Base-by-base conservation (phyloP, 768 basidiomycete species). In the Phylloporus arenicola region DNA sequence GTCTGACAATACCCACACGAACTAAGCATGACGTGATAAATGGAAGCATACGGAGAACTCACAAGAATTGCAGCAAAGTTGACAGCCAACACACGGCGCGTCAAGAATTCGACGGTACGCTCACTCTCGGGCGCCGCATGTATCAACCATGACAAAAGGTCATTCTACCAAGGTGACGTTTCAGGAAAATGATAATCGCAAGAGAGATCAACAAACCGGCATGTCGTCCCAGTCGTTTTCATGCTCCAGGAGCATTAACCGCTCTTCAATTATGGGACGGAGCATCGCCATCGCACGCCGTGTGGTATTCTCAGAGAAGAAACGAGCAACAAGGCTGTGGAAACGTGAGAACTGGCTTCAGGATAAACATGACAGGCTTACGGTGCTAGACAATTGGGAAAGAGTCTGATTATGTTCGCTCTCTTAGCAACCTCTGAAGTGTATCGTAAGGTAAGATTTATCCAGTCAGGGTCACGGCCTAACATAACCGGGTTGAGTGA, bases 381-480 rank as follows among this genome's bases (percentile, higher is more conserved):
- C 70, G 65, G 68, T 48, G 61, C 62, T 27, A 74, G 34, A 29
- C 67, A 63, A 8, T 48, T 31, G 7, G 75, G 76, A 35, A 71
- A 65, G n/a, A 63, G 20, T 25, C 54, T 56, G 33, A 73, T 54
- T 13, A 69, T 27, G 4, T 31, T 42, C 0, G 54, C 58, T 30
- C 55, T 61, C 12, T 37, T 55, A 13, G 60, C 39, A n/a, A 73
- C 63, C 31, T 68, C 60, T 2, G 64, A 27, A 1, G 73, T 60
- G 48, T 65, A 72, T 0, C 64, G 48, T 40, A 69, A 61, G 22
- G 58, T 63, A 19, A 71, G 53, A 25, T 50, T 43, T 19, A 59
- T 50, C 55, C 72, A 76, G 4, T 67, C 70, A 8, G 62, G 55
- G 44, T 75, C 57, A 12, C 73, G 68, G 56, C 51, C 51, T 52